Evolutionary conservation across 1,139 yeast genomes (phyloP).

Genomic region (Geotrichum siamense): DNA sequence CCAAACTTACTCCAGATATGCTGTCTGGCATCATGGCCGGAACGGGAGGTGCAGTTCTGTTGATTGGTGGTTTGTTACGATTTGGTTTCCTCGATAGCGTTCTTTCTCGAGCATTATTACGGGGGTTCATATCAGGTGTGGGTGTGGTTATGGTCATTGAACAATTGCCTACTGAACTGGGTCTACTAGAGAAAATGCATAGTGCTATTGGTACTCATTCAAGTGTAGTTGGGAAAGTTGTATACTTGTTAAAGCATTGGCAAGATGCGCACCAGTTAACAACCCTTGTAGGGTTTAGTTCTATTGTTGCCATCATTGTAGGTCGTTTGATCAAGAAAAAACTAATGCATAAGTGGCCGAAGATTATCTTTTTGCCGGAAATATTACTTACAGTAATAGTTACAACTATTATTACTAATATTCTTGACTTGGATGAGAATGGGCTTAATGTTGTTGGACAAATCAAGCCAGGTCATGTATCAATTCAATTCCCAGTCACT

Average conservation of each 20-base stretch:
- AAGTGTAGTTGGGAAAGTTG: slow-evolving; percentile 65
- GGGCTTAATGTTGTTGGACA: slow-evolving; percentile 69
- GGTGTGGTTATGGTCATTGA: slow-evolving; percentile 84
- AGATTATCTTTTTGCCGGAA: slow-evolving; percentile 58
- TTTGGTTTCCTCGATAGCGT: slow-evolving; percentile 88
- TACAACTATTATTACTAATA: slow-evolving; percentile 52
- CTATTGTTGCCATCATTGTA: slow-evolving; percentile 30
- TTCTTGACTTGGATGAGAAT: slow-evolving; percentile 46
- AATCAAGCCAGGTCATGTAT: slow-evolving; percentile 43
- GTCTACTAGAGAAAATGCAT: slow-evolving; percentile 43
- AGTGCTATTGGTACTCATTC: slow-evolving; percentile 52
- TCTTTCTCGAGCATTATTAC: slow-evolving; percentile 67
- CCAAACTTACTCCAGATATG: slow-evolving; percentile 51
- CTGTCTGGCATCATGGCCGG: slow-evolving; percentile 68
- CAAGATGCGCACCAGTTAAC: slow-evolving; percentile 33
- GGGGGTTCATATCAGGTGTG: slow-evolving; percentile 92
- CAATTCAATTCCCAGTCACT: slow-evolving; percentile 46
- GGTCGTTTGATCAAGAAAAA: slow-evolving; percentile 25
- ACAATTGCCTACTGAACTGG: slow-evolving; percentile 65
- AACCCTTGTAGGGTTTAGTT: slow-evolving; percentile 31
- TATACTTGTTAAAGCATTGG: slow-evolving; percentile 47
- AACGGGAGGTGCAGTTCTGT: slow-evolving; percentile 65
- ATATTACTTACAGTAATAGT: slow-evolving; percentile 65
- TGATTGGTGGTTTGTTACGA: slow-evolving; percentile 73
- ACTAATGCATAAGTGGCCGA: slow-evolving; percentile 6